Percentiles rank a stretch among this genome's conserved stretches.
Conservation (phyloP, 1,284 basidiomycete genomes). For the Boletellus sp. region DNA sequence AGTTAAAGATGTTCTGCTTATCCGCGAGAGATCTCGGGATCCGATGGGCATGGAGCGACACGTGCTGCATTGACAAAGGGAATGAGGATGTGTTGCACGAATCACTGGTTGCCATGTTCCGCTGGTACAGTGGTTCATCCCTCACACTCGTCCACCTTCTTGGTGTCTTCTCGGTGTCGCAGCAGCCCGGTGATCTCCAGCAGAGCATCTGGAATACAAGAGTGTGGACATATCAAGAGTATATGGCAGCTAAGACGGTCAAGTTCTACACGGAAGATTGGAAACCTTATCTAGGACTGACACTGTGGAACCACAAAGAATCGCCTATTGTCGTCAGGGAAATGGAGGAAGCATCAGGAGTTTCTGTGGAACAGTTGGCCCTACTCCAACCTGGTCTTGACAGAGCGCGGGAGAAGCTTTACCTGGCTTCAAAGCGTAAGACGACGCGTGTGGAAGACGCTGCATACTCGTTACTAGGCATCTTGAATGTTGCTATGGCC, state of each 20-base stretch:
- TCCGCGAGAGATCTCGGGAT: background rate
- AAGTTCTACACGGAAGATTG: conserved; percentile 16
- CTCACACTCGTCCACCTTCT: no score
- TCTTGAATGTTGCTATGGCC: no score
- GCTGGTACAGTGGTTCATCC: no score
- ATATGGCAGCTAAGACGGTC: conserved; percentile 1
- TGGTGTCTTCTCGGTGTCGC: no score
- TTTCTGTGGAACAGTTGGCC: background rate
- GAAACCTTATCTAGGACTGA: conserved; percentile 13
- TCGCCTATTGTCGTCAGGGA: conserved; percentile 4
- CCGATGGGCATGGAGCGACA: background rate
- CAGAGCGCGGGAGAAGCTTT: no score
- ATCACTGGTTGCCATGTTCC: background rate
- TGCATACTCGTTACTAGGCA: no score
- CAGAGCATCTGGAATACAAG: conserved; percentile 4
- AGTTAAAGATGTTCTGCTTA: background rate
- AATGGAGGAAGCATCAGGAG: background rate
- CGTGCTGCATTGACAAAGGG: background rate
- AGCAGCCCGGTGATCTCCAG: background rate
- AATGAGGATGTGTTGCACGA: background rate
- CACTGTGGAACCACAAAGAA: conserved; percentile 9
- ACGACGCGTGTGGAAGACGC: no score
- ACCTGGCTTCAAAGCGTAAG: no score
- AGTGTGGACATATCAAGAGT: conserved; percentile 15
- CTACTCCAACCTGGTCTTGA: no score